A percentile compares a stretch with the other conserved stretches of the same genome.
phyloP scores from a whole-genome alignment of 2,329 filamentous ascomycete species.

The Monilinia laxa region DNA sequence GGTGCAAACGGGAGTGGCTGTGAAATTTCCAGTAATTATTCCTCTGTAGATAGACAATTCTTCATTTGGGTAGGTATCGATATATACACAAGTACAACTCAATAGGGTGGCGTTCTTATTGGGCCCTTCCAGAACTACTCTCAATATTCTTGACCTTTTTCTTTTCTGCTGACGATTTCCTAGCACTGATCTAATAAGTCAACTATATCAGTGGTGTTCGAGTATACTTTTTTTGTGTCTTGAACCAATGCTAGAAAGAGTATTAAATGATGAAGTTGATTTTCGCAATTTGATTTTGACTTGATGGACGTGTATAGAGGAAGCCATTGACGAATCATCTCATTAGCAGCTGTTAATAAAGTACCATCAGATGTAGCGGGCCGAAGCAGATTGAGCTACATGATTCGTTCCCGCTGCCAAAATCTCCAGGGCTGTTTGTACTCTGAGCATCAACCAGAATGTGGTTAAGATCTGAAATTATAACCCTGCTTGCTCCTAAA shows the following conservation, averaged over 20 bases:
- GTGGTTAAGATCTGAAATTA: not conserved
- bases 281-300: not conserved
- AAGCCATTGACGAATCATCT: not conserved
- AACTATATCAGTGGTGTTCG: too few species aligned
- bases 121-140: not conserved
- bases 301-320: not conserved
- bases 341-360: not conserved
- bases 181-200: too few species aligned
- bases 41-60: not conserved
- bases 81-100: not conserved
- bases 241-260: not conserved
- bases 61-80: not conserved
- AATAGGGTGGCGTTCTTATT: not conserved
- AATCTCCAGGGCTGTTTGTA: not conserved
- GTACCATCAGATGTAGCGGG: not conserved
- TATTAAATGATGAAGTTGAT: not conserved
- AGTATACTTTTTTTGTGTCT: not conserved
- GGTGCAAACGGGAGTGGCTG: conserved; percentile 1
- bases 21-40: not conserved
- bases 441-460: not conserved
- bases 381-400: not conserved
- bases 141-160: not conserved
- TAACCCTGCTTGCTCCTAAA: not conserved
- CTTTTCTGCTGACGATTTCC: not conserved
- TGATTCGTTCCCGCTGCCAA: not conserved